Conservation (phyloP, 805 yeast species). For the Ogataea nitratoaversa region DNA sequence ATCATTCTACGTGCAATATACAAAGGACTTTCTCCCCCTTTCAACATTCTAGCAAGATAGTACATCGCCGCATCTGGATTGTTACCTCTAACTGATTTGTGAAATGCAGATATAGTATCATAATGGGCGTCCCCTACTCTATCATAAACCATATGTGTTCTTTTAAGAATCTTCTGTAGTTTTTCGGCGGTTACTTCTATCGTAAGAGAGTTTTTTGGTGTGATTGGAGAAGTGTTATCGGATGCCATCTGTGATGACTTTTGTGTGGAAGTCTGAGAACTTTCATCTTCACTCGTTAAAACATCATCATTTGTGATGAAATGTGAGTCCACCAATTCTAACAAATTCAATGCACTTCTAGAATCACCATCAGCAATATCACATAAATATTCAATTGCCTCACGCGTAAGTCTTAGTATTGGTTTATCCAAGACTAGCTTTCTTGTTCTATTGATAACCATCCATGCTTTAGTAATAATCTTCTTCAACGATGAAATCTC, state of each 20-base stretch:
- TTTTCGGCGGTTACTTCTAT: slow-evolving; percentile 37
- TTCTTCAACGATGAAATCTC: slow-evolving; percentile 42
- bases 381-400: slow-evolving; percentile 63
- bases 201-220: slow-evolving; percentile 14
- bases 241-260: slow-evolving; percentile 8
- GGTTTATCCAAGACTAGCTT: slow-evolving; percentile 46
- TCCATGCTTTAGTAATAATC: slow-evolving; percentile 56
- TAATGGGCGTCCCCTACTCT: slow-evolving; percentile 88
- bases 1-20: slow-evolving; percentile 89
- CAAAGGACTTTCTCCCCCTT: slow-evolving; percentile 91
- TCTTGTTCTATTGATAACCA: slow-evolving; percentile 55
- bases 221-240: slow-evolving; percentile 2
- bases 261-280: no score
- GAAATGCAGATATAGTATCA: slow-evolving; percentile 94
- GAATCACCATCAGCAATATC: slow-evolving; percentile 86
- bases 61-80: slow-evolving; percentile 87
- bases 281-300: slow-evolving; percentile 10
- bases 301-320: slow-evolving; percentile 21
- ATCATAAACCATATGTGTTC: slow-evolving; percentile 68
- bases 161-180: slow-evolving; percentile 39
- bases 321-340: slow-evolving; percentile 69
- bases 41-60: slow-evolving; percentile 82
- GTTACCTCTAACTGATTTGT: slow-evolving; percentile 85
- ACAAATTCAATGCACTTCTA: slow-evolving; percentile 70
- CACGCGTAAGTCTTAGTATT: slow-evolving; percentile 48